Evolutionary conservation across 257 asterid genomes (phyloP), one percentile per base, ranked within the genome.

Genomic region (Eustoma russellianum): DNA sequence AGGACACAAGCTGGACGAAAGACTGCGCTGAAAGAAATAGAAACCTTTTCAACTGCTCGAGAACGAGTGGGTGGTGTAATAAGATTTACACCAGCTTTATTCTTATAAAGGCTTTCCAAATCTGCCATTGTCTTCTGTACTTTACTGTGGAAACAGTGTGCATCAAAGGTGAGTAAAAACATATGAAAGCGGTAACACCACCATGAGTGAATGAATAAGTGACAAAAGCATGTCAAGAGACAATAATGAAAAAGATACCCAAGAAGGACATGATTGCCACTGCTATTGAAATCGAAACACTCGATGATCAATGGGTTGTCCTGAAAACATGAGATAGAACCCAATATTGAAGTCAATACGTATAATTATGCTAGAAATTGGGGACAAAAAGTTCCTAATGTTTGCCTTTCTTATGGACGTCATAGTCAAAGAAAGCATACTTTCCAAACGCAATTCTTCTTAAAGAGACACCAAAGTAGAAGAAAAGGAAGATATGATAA

Each of bases 271-370:
- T 88, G 95, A 56, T 74, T 80, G 56, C 95, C 95, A 62, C 50
- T 74, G 59, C 53, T 62, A 66, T 82, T 79, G 76, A 84, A 88
- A 72, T 88, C 93, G 58, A 78, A 88, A 70, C 93, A 88, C 85
- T 85, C 95, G 11, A 88, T 74, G 64, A 82, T 41, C 77, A 88
- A 69, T 3, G 90, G 93, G 61, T 70, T 84, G 60, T 88, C 94
- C 97, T 88, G 79, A 69, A 72, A 64, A 14, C 44, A 15, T 17
- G 17, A 50, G 3, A 24, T 3, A 13, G 15, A 51, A 15, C 19
- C 47, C 4, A 18, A 13, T 14, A 24, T 6, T 24, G 2, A 38
- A 17, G 40, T 53, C 8, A 28, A 56, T 8, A 33, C 13, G 33
- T 1, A 52, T 52, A 33, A 2, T 24, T 4, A 24, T 17, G n/a